Conservation (phyloP, 2,329 filamentous ascomycete species). For the Hypomyces perniciosus region DNA sequence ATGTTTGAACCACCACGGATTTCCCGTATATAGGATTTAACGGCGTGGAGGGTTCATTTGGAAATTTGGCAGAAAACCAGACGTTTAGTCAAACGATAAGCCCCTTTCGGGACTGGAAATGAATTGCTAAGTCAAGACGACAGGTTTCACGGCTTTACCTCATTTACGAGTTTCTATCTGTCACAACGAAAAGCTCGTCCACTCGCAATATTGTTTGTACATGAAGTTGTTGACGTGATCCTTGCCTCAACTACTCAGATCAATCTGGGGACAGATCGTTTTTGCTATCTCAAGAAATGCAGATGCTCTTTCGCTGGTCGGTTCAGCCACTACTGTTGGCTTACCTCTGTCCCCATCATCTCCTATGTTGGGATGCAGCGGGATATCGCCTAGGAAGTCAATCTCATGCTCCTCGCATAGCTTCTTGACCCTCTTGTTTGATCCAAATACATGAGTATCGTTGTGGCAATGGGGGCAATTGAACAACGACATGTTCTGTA, state of each 20-base stretch:
- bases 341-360: conserved; percentile 81
- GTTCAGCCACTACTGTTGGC: conserved; percentile 85
- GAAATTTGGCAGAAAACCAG: conserved; percentile 3
- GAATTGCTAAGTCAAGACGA: conserved; percentile 12
- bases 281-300: conserved; percentile 68
- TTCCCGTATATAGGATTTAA: conserved; percentile 11
- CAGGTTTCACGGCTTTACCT: conserved; percentile 12
- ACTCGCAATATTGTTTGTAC: neutral
- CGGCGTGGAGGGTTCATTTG: neutral
- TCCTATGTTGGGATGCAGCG: conserved; percentile 79
- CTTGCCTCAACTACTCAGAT: conserved; percentile 16
- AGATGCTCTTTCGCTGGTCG: conserved; percentile 63
- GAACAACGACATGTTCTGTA: conserved; percentile 89
- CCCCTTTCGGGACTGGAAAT: conserved; percentile 7
- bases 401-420: conserved; percentile 69
- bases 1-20: conserved; percentile 11
- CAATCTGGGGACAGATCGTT: conserved; percentile 42
- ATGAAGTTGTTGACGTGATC: neutral
- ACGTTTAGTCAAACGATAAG: conserved; percentile 5
- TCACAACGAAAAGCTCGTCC: neutral
- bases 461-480: conserved; percentile 70
- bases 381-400: conserved; percentile 81
- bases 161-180: neutral
- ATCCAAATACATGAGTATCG: conserved; percentile 71
- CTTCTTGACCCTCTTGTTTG: conserved; percentile 54